Evolutionary conservation across 805 yeast genomes (phyloP), one percentile per base, ranked within the genome.

Genomic region (Starmerella etchellsii): DNA sequence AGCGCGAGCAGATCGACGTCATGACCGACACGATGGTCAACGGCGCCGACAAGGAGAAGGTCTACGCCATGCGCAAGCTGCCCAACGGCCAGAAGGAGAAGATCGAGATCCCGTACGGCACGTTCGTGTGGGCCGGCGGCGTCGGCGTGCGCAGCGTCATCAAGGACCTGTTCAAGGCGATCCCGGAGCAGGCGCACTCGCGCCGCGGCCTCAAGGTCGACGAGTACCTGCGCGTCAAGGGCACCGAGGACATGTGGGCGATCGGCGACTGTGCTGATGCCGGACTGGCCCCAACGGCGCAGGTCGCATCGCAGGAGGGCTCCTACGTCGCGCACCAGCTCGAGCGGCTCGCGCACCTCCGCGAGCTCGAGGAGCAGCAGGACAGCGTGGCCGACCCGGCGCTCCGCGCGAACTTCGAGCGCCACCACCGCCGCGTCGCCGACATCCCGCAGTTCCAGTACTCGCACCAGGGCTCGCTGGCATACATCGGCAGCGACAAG

Each of bases 51-150:
- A 75, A 69, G 48, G 74, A 71, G 54, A 65, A 67, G 39, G 83
- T 87, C 52, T 68, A 70, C 52, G 94, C 88, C 29, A 73, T 71
- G 55, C 74, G 69, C 42, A 81, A 81, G 52, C 64, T 69, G 29
- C 71, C 74, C 30, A 77, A 77, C 50, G 94, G 94, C 19, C 58
- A 77, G 10, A 66, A 77, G 48, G 73, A 73, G 55, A 58, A 67
- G 30, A 62, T 66, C 26, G 77, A 71, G 47, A 68, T 87, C 55
- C 95, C 95, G 36, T 87, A 87, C 60, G 97, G 97, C 58, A 70
- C 84, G 54, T 70, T 87, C 52, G 93, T 87, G 48, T 87, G 97
- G 97, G 96, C 96, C 44, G 87, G 95, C 47, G 97, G 97, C 66
- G 85, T 87, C 63, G 85, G 87, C 41, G 85, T 84, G 49, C 76